Conservation (phyloP, 2,329 filamentous ascomycete species). For the Paecilomyces dactylethromorphus region DNA sequence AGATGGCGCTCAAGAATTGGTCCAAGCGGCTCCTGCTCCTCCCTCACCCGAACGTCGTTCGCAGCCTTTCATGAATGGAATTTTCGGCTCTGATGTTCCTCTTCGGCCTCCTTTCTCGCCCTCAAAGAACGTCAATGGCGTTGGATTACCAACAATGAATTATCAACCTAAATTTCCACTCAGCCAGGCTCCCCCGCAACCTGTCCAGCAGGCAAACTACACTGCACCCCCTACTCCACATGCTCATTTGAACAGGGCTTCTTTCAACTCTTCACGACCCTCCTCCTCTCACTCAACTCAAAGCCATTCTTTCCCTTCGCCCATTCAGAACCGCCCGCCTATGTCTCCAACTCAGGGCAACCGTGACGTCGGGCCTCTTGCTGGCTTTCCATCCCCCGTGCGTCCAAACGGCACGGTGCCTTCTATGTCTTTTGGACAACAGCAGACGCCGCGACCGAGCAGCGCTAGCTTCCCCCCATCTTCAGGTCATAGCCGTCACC, state of each 20-base stretch:
- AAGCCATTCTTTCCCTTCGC: constrained; percentile 27
- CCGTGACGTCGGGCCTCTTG: constrained; percentile 40
- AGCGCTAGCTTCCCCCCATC: constrained; percentile 19
- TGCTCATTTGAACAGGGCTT: constrained; percentile 11
- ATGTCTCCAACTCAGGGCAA: constrained; percentile 46
- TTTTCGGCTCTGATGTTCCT: constrained; percentile 12
- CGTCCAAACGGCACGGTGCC: constrained; percentile 22
- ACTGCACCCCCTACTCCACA: constrained; percentile 18
- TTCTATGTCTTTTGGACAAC: constrained; percentile 26
- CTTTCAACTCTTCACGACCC: constrained; percentile 32
- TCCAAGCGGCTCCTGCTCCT: constrained; percentile 5
- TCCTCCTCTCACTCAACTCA: constrained; percentile 35
- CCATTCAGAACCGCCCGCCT: constrained; percentile 39
- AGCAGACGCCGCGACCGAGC: constrained; percentile 22
- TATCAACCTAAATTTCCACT: constrained; percentile 14
- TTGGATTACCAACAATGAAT: constrained; percentile 16
- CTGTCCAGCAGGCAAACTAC: constrained; percentile 22
- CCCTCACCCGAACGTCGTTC: constrained; percentile 25
- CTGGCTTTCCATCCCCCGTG: constrained; percentile 32
- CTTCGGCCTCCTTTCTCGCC: constrained; percentile 27
- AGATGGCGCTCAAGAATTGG: neutral
- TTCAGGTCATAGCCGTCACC: constrained; percentile 21
- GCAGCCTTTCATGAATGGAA: constrained; percentile 11
- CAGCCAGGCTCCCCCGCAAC: constrained; percentile 15
- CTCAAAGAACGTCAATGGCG: constrained; percentile 22